A percentile compares a stretch with the other conserved stretches of the same genome.
Evolutionary conservation across 2,329 filamentous ascomycete genomes (phyloP).

Genomic region (Monosporascus sp.): DNA sequence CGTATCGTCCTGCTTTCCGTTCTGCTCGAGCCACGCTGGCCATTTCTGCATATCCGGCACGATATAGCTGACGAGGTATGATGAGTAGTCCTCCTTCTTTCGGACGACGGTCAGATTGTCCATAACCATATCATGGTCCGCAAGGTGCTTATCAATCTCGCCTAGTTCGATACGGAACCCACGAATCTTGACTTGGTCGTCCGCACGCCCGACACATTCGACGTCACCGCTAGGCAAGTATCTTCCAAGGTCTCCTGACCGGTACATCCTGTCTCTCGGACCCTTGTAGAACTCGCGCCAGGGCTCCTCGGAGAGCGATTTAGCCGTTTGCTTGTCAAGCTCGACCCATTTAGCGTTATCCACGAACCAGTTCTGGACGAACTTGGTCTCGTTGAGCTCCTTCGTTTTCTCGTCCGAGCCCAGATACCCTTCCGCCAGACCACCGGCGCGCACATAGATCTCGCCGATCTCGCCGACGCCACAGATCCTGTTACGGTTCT

Average conservation of each 20-base stretch:
- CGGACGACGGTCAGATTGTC: not conserved
- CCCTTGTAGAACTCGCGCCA: constrained; percentile 68
- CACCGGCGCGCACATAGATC: constrained; percentile 58
- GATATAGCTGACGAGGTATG: not conserved
- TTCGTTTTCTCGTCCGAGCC: constrained; percentile 51
- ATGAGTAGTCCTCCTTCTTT: not conserved
- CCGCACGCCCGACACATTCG: constrained; percentile 42
- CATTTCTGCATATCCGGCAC: not conserved
- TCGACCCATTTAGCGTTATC: constrained; percentile 65
- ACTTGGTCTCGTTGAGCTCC: constrained; percentile 65
- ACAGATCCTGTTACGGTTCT: constrained; percentile 18
- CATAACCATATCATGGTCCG: not conserved
- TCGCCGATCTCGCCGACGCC: too few species aligned
- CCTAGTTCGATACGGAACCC: not conserved
- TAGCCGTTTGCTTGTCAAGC: constrained; percentile 28
- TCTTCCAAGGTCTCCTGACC: constrained; percentile 78
- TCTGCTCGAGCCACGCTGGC: not conserved
- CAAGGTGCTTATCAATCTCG: not conserved
- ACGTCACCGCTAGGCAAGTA: constrained; percentile 57
- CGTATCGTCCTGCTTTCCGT: not conserved
- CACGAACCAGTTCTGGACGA: constrained; percentile 81
- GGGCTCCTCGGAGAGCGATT: too few species aligned
- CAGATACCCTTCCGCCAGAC: constrained; percentile 71
- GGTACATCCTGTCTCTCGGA: constrained; percentile 78
- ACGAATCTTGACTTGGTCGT: not conserved